Evolutionary conservation across 371 early-diverging fungal species (phyloP).

Genomic region (Rhizopus arrhizus): DNA sequence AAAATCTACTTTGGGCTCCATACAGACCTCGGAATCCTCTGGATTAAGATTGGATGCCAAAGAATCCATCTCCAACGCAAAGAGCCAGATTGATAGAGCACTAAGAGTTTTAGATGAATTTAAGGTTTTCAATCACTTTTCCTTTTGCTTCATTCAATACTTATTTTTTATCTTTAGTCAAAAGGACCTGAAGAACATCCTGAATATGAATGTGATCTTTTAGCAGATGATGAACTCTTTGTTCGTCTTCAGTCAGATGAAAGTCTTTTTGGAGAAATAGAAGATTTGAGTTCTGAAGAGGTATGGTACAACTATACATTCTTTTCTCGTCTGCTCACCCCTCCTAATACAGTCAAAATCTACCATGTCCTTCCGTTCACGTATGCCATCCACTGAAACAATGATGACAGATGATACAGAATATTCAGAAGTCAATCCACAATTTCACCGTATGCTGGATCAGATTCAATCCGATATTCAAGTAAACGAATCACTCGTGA

Average conservation of each 20-base stretch:
- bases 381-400: constrained; percentile 19
- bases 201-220: constrained; percentile 25
- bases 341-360: not conserved
- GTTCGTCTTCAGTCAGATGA: constrained; percentile 28
- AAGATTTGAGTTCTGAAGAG: constrained; percentile 9
- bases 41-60: constrained; percentile 38
- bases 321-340: not conserved
- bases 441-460: constrained; percentile 49
- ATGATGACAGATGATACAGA: constrained; percentile 17
- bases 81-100: constrained; percentile 58
- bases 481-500: constrained; percentile 61
- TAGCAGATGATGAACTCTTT: constrained; percentile 31
- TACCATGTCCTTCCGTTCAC: constrained; percentile 12
- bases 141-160: not conserved
- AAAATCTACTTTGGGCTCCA: constrained; percentile 23
- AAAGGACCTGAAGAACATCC: constrained; percentile 12
- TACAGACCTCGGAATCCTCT: constrained; percentile 24
- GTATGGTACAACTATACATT: not conserved
- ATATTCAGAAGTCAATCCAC: constrained; percentile 29
- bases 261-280: constrained; percentile 24
- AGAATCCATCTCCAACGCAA: constrained; percentile 55
- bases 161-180: constrained; percentile 7
- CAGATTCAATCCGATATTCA: constrained; percentile 72
- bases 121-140: constrained; percentile 19
- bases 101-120: constrained; percentile 48